Conservation (phyloP, 1,284 basidiomycete genomes). For the Mycena sp. region DNA sequence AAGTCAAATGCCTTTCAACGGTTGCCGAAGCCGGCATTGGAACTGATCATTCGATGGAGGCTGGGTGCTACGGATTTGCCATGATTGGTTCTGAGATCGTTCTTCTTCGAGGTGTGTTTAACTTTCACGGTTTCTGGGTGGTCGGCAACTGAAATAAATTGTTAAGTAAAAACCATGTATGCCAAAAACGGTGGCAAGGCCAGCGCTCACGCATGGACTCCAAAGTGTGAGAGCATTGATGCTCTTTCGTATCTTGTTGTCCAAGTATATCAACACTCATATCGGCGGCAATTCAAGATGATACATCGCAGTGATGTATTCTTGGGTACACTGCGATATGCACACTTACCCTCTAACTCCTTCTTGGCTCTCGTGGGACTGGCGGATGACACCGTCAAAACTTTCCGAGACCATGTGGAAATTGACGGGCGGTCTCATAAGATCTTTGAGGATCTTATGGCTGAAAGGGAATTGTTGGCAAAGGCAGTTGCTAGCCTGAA, state of each 20-base stretch:
- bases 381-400: background rate
- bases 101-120: background rate
- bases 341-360: background rate
- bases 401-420: background rate
- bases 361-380: background rate
- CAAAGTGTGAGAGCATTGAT: background rate
- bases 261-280: too few relatives aligned
- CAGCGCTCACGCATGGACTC: background rate
- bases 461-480: background rate
- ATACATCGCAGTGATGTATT: background rate
- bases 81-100: background rate
- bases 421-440: background rate
- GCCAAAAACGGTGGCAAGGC: slow-evolving; percentile 6
- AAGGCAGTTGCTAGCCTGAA: slow-evolving; percentile 2
- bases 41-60: background rate
- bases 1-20: background rate
- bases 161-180: background rate
- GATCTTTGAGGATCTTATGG: background rate
- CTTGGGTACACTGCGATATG: background rate
- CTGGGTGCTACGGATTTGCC: background rate
- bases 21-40: too few relatives aligned
- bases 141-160: background rate
- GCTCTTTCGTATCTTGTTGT: background rate
- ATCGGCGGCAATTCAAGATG: too few relatives aligned
- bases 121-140: too few relatives aligned